Percentiles rank a stretch among this genome's conserved stretches.
These are phyloP conservation scores for Colletotrichum euphorbiae DNA, from an alignment of 2,329 filamentous ascomycete species.

Conservation along the genomic window DNA sequence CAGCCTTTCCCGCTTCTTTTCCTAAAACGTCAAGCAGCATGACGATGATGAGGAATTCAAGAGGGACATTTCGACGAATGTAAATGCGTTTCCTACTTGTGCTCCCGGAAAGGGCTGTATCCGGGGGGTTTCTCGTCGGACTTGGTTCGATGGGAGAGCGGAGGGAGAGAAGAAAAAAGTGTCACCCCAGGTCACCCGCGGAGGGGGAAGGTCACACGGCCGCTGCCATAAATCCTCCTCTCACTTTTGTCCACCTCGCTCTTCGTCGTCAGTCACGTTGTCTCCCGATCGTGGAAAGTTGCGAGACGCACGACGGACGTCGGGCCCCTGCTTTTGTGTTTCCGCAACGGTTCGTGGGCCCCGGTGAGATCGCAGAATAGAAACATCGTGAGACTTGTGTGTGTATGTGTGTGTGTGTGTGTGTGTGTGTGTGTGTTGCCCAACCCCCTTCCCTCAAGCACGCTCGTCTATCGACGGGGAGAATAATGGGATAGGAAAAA, in stretches of 20 bases:
- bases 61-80: not conserved
- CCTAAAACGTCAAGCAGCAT: not conserved
- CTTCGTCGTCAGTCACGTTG: too few relatives aligned
- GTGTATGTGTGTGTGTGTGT: too few relatives aligned
- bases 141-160: not conserved
- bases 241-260: too few relatives aligned
- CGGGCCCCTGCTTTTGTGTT: slow-evolving; percentile 9
- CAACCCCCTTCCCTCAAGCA: too few relatives aligned
- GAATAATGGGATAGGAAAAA: too few relatives aligned
- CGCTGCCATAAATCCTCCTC: not conserved
- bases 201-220: not conserved
- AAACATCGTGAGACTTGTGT: too few relatives aligned
- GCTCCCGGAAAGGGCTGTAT: not conserved
- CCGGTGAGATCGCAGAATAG: not conserved
- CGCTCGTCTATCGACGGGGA: too few relatives aligned
- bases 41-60: too few relatives aligned
- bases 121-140: not conserved
- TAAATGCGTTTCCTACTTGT: not conserved
- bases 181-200: not conserved
- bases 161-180: not conserved
- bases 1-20: too few relatives aligned
- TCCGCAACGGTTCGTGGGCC: not conserved
- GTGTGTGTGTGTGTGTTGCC: too few relatives aligned
- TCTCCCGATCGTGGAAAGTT: not conserved
- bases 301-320: not conserved